Percentiles rank a stretch among this genome's conserved stretches.
These are phyloP conservation scores for Setaria italica DNA, from an alignment of 202 grass and related monocot species.

Conservation along the genomic window DNA sequence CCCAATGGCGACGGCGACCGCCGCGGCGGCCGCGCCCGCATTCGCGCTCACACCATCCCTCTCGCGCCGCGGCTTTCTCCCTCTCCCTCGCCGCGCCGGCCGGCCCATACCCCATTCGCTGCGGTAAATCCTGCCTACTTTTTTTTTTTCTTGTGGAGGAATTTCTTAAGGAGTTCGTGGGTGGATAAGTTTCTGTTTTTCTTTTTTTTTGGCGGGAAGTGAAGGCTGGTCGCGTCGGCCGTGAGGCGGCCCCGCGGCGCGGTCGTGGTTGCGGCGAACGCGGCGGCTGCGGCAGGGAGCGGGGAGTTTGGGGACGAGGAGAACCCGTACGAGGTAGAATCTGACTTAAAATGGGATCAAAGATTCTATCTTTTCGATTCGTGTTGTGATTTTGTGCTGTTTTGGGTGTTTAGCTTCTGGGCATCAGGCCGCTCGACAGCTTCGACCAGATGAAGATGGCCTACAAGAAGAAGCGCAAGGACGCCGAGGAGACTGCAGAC, in stretches of 20 bases:
- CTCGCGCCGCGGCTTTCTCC: slow-evolving; percentile 36
- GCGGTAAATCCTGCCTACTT: slow-evolving; percentile 37
- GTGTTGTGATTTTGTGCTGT: slow-evolving; percentile 35
- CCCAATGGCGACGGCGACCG: slow-evolving; percentile 14
- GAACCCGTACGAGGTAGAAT: slow-evolving; percentile 54
- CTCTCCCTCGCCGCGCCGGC: slow-evolving; percentile 43
- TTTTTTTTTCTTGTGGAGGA: not conserved
- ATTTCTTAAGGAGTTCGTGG: not conserved
- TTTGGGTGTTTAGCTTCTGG: slow-evolving; percentile 68
- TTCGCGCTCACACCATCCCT: slow-evolving; percentile 33
- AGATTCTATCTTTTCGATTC: not conserved
- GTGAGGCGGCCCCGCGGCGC: slow-evolving; percentile 26
- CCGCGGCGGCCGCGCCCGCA: not conserved
- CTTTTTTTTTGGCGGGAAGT: slow-evolving; percentile 23
- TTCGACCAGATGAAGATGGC: slow-evolving; percentile 90
- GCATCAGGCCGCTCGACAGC: slow-evolving; percentile 73
- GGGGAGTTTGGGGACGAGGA: slow-evolving; percentile 58
- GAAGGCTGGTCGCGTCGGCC: slow-evolving; percentile 41
- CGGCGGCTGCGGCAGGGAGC: slow-evolving; percentile 45
- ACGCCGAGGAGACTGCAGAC: slow-evolving; percentile 81
- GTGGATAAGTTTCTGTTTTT: slow-evolving; percentile 3
- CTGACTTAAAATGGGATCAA: not conserved
- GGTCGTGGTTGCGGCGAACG: slow-evolving; percentile 39
- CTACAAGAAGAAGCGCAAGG: slow-evolving; percentile 86
- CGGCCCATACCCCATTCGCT: slow-evolving; percentile 23